Evolutionary conservation across 805 yeast species (phyloP), one percentile per base, ranked within the genome.

Genomic region (Saccharomycopsis javanensis): DNA sequence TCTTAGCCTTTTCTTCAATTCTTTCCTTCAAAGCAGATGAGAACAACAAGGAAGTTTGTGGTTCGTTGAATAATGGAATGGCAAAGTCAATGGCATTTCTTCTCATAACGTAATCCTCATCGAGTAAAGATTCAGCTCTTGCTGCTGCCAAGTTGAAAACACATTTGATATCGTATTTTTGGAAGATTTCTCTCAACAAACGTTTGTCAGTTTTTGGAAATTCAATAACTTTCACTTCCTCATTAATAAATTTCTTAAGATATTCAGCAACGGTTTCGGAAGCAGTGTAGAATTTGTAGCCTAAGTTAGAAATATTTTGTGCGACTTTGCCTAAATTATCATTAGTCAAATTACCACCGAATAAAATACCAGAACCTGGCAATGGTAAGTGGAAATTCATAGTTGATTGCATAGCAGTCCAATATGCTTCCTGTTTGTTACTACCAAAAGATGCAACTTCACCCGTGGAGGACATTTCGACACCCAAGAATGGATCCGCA

Each of bases 391-490:
- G 79, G 83, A 94, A 94, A 79, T 92, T 92, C 97, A 91, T 94
- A 45, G 96, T 90, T 54, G 96, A 81, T 78, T 94, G 97, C 66
- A 92, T 82, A 15, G 98, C 85, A 50, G 97, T 86, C 98, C 98
- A 94, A 80, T 94, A 94, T 35, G 98, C 96, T 73, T 94, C 98
- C 57, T 79, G 66, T 61, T 86, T 71, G 71, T 88, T 85, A 61
- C 77, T 77, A 65, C 99, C 99, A 69, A 94, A 94, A 70, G 97
- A 88, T 31, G 99, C 99, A 69, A 94, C 87, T 75, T 94, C 99
- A 72, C 99, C 99, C 55, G 99, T 94, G 11, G 98, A 91, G 5
- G 98, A 85, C 99, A 94, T 94, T 76, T 94, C 99, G 64, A 94
- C 99, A 63, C 99, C 99, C 69, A 94, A 79, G 79, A 88, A 91